Percentiles rank a stretch among this genome's conserved stretches.
These are phyloP conservation scores for Capronia epimyces DNA, from an alignment of 2,329 filamentous ascomycete genomes.

Conservation along the genomic window DNA sequence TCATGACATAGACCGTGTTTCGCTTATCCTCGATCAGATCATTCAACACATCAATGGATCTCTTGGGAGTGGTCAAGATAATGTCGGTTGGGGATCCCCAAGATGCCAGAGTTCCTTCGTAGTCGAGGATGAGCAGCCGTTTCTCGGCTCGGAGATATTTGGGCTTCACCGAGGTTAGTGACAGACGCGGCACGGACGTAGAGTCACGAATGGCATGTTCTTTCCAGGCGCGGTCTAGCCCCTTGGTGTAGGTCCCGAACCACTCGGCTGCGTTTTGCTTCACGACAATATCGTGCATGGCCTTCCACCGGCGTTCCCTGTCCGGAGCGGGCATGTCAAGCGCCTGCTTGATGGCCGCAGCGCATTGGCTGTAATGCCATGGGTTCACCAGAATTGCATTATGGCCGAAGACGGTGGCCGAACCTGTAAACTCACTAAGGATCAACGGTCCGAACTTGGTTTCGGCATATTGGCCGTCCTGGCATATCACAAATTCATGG, in stretches of 20 bases:
- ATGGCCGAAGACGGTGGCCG: constrained; percentile 75
- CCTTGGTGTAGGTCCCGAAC: constrained; percentile 68
- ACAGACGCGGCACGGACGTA: constrained; percentile 78
- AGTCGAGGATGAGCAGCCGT: constrained; percentile 84
- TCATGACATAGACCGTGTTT: constrained; percentile 93
- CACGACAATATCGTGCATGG: constrained; percentile 66
- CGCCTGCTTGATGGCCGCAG: constrained; percentile 76
- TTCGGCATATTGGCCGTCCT: constrained; percentile 68
- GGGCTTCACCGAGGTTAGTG: constrained; percentile 57
- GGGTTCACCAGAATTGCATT: constrained; percentile 84
- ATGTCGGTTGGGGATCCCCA: constrained; percentile 81
- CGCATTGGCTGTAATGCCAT: constrained; percentile 87
- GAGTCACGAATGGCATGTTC: constrained; percentile 82
- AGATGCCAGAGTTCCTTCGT: constrained; percentile 85
- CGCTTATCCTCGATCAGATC: constrained; percentile 72
- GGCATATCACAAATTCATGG: constrained; percentile 89
- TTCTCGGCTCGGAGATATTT: constrained; percentile 62
- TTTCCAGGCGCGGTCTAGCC: constrained; percentile 69
- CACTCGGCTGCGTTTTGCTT: constrained; percentile 80
- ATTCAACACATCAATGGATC: constrained; percentile 74
- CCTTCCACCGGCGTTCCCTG: constrained; percentile 67
- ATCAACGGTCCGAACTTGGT: constrained; percentile 87
- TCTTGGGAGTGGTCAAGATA: constrained; percentile 78
- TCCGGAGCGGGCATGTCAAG: constrained; percentile 74
- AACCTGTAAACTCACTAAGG: constrained; percentile 91